phyloP scores from a whole-genome alignment of 768 basidiomycete genomes.

The Mycena indigotica region DNA sequence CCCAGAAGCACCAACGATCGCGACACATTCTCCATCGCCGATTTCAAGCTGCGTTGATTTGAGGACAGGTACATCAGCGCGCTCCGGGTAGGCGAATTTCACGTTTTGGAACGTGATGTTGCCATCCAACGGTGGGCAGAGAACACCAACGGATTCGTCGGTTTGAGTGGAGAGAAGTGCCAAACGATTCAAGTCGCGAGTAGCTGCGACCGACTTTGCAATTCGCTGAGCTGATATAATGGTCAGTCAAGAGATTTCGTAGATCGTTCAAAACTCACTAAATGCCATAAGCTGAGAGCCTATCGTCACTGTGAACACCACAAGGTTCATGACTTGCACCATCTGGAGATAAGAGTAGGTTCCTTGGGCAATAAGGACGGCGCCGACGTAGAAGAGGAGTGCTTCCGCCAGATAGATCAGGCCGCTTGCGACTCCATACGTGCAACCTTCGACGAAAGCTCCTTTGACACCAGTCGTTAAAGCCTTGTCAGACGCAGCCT shows the following conservation, averaged over 20 bases:
- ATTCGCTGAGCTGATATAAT: slow-evolving; percentile 63
- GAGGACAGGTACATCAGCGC: slow-evolving; percentile 73
- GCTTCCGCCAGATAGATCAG: slow-evolving; percentile 91
- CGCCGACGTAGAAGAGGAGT: slow-evolving; percentile 88
- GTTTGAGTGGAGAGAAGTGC: slow-evolving; percentile 61
- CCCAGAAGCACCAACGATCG: slow-evolving; percentile 81
- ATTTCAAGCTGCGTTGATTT: slow-evolving; percentile 67
- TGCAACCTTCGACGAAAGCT: slow-evolving; percentile 87
- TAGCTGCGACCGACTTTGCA: slow-evolving; percentile 84
- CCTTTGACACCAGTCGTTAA: slow-evolving; percentile 71
- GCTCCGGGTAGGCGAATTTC: slow-evolving; percentile 82
- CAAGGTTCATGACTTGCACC: slow-evolving; percentile 87
- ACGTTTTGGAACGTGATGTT: slow-evolving; percentile 73
- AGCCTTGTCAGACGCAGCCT: slow-evolving; percentile 60
- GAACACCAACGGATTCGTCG: slow-evolving; percentile 70
- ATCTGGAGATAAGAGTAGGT: slow-evolving; percentile 86
- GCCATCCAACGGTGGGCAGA: slow-evolving; percentile 68
- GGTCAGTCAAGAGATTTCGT: neutral
- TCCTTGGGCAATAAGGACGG: slow-evolving; percentile 78
- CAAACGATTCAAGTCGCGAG: slow-evolving; percentile 74
- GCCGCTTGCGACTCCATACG: slow-evolving; percentile 76
- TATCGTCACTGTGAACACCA: slow-evolving; percentile 92
- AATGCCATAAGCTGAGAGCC: slow-evolving; percentile 92
- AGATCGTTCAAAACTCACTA: slow-evolving; percentile 53
- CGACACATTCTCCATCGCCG: slow-evolving; percentile 69